These are phyloP conservation scores for Davidsoniella eucalypti DNA, from an alignment of 2,329 filamentous ascomycete genomes.

Conservation along the genomic window DNA sequence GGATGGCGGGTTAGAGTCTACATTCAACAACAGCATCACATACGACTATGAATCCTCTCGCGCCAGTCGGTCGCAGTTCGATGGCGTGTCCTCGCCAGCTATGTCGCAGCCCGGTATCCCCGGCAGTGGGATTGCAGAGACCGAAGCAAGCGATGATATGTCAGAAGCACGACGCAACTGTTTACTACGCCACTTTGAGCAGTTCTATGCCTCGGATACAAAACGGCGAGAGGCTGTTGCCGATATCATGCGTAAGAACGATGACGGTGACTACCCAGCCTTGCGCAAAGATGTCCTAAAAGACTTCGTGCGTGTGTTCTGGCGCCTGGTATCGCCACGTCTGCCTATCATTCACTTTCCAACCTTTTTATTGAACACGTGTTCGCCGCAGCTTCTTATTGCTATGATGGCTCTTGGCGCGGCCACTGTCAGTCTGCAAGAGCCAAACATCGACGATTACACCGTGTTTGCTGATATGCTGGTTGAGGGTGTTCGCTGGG, in stretches of 20 bases:
- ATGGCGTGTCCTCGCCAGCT: slow-evolving; percentile 15
- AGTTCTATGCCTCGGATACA: background rate
- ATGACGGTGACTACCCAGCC: slow-evolving; percentile 25
- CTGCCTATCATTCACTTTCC: slow-evolving; percentile 78
- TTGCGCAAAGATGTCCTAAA: slow-evolving; percentile 69
- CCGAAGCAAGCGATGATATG: background rate
- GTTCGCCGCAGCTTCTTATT: slow-evolving; percentile 58
- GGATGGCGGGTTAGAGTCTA: slow-evolving; percentile 33
- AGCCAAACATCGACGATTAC: slow-evolving; percentile 36
- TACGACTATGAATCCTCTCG: slow-evolving; percentile 33
- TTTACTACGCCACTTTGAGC: background rate
- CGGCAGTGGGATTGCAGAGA: background rate
- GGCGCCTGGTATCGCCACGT: slow-evolving; percentile 71
- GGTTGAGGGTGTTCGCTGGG: slow-evolving; percentile 58
- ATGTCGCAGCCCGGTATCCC: background rate
- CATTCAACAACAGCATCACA: slow-evolving; percentile 33
- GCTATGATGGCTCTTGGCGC: slow-evolving; percentile 76
- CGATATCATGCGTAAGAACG: slow-evolving; percentile 23
- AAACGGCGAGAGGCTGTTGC: slow-evolving; percentile 15
- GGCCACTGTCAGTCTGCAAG: slow-evolving; percentile 53
- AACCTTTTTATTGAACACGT: slow-evolving; percentile 69
- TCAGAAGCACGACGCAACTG: slow-evolving; percentile 24
- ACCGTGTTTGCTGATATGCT: slow-evolving; percentile 40
- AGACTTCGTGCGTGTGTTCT: slow-evolving; percentile 72
- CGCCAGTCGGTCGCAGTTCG: slow-evolving; percentile 29